Conservation (phyloP, 805 yeast genomes). For the Spathaspora arborariae region DNA sequence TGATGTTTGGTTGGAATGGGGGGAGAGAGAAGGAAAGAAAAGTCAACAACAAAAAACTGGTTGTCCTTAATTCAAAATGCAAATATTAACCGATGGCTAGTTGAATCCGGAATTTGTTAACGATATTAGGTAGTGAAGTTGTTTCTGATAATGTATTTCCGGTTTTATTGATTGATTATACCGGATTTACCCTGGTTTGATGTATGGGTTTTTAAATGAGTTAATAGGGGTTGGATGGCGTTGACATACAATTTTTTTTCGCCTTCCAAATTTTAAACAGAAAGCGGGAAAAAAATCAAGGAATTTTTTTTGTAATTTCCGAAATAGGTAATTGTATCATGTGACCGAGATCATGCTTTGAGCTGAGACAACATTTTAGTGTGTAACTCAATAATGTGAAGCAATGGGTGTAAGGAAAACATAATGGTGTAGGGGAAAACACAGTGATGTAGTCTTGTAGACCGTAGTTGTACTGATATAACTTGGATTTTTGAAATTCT, state of each 20-base stretch:
- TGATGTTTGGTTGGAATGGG: not conserved
- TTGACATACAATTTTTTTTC: not conserved
- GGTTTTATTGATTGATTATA: conserved; percentile 11
- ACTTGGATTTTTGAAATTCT: too few species aligned
- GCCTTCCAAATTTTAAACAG: not conserved
- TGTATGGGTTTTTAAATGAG: not conserved
- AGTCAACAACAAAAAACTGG: not conserved
- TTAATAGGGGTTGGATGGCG: not conserved
- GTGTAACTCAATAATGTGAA: too few species aligned
- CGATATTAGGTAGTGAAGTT: not conserved
- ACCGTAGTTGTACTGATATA: too few species aligned
- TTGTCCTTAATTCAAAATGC: not conserved
- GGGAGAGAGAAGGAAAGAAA: not conserved
- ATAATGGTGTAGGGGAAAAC: too few species aligned
- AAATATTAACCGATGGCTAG: not conserved
- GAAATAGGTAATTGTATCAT: not conserved
- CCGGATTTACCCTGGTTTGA: conserved; percentile 5
- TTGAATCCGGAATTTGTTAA: not conserved
- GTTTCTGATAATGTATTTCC: conserved; percentile 6
- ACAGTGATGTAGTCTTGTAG: too few species aligned
- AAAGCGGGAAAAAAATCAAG: not conserved
- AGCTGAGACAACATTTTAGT: too few species aligned
- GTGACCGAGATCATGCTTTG: not conserved
- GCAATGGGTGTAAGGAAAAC: too few species aligned
- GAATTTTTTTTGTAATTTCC: not conserved